Conservation (phyloP, 371 early-diverging fungal genomes). For the Syncephalis plumigaleata region DNA sequence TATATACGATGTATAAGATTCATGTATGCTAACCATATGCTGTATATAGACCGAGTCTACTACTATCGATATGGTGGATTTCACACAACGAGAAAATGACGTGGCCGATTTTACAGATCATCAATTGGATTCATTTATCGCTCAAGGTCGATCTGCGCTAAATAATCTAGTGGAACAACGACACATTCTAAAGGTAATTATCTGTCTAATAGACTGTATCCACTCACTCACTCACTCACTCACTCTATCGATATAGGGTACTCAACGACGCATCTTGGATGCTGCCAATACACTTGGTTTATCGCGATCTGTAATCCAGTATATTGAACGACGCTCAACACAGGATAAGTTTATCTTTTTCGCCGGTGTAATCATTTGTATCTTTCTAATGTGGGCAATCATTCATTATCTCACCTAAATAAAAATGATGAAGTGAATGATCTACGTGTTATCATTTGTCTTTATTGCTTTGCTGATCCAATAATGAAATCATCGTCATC, state of each 20-base stretch:
- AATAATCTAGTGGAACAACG: slow-evolving; percentile 62
- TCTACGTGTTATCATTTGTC: not conserved
- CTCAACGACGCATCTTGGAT: slow-evolving; percentile 60
- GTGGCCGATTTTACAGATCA: slow-evolving; percentile 34
- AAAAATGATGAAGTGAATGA: not conserved
- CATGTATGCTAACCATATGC: slow-evolving; percentile 9
- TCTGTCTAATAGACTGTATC: not conserved
- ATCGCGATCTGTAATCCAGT: slow-evolving; percentile 62
- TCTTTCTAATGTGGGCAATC: slow-evolving; percentile 36
- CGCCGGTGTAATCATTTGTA: slow-evolving; percentile 43
- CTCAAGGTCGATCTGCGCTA: slow-evolving; percentile 44
- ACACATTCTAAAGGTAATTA: slow-evolving; percentile 48
- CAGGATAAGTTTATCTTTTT: slow-evolving; percentile 72
- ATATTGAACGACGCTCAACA: slow-evolving; percentile 59
- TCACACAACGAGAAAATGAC: slow-evolving; percentile 12
- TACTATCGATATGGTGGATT: slow-evolving; percentile 7
- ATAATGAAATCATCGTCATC: no score
- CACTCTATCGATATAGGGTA: slow-evolving; percentile 26
- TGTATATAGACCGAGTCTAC: not conserved
- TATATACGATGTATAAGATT: no score
- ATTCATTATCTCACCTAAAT: slow-evolving; percentile 30
- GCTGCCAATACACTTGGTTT: slow-evolving; percentile 66
- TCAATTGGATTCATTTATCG: slow-evolving; percentile 51
- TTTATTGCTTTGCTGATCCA: no score
- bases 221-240: no score